phyloP scores from a whole-genome alignment of 75 land plant genomes.

The Pinus albicaulis region DNA sequence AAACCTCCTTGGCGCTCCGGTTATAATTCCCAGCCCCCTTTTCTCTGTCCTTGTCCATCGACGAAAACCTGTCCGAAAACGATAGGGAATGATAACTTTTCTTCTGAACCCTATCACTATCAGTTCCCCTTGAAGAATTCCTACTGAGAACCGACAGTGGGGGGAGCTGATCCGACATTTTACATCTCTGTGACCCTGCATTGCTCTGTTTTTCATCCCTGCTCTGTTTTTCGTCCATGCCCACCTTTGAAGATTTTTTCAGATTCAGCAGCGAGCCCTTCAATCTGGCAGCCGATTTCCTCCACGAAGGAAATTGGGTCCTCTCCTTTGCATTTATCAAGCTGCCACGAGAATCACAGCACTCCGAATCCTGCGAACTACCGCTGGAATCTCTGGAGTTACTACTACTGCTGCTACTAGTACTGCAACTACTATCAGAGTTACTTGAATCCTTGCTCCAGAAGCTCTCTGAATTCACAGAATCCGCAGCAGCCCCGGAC shows the following conservation, averaged over 20 bases:
- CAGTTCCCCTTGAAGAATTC: background rate
- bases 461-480: background rate
- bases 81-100: background rate
- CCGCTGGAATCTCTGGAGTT: constrained; percentile 13
- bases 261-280: constrained; percentile 7
- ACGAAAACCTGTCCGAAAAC: background rate
- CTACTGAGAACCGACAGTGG: background rate
- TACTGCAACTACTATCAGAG: background rate
- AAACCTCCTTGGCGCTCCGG: constrained; percentile 36
- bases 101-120: background rate
- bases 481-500: background rate
- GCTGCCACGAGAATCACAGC: background rate
- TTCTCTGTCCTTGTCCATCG: background rate
- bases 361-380: constrained; percentile 11
- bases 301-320: constrained; percentile 3
- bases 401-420: constrained; percentile 4
- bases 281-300: constrained; percentile 2
- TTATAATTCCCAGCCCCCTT: background rate
- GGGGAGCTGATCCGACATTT: background rate
- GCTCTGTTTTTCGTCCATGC: constrained; percentile 9
- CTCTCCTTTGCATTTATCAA: background rate
- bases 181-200: too few relatives aligned
- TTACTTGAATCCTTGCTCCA: constrained; percentile 6
- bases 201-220: constrained; percentile 9
- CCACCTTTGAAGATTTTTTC: constrained; percentile 2